Base-by-base conservation (phyloP, 352 stramenopile species). In the Pythium volutum region DNA sequence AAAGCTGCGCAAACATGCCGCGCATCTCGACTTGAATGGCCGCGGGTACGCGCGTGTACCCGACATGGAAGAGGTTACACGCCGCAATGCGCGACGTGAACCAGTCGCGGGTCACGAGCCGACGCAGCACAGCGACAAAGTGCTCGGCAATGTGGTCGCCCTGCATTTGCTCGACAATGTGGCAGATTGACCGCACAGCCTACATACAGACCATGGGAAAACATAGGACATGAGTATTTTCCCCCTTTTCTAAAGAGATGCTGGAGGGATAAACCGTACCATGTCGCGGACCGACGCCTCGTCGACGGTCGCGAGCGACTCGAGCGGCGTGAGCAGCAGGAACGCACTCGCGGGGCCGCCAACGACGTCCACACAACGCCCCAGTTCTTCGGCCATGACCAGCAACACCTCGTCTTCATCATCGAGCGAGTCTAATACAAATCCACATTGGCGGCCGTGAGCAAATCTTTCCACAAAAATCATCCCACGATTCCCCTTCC, bases 321-420 rank as follows among this genome's bases (percentile, higher is more conserved):
- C 96, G n/a, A 99, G 76, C 9, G 97, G 92, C 62, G 87, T 91
- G 16, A 99, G 71, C 54, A 99, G 73, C 39, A 87, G 72, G 52
- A 97, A 84, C 14, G 93, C 89, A 65, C 98, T 73, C 22, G 78
- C 58, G 3, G 79, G 66, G 6, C 96, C 96, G 27, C 97, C 97
- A 2, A 99, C 84, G 38, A 96, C 77, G n/a, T 91, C 77, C 9
- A 88, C 78, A 33, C 98, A 92, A 54, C 79, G 91, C 54, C 88
- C 91, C 10, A 98, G 66, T 55, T 98, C 84, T 66, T 98, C 91
- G 7, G 94, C 93, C 78, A 98, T 96, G 38, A 95, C 92, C 48
- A 98, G 68, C 46, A 99, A 73, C 31, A 99, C 95, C 70, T 99
- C 96, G 73, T 99, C 97, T 67, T 99, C 96, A 61, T 99, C 97